phyloP scores from a whole-genome alignment of 2,329 filamentous ascomycete genomes.

The Verticillium alfalfae region DNA sequence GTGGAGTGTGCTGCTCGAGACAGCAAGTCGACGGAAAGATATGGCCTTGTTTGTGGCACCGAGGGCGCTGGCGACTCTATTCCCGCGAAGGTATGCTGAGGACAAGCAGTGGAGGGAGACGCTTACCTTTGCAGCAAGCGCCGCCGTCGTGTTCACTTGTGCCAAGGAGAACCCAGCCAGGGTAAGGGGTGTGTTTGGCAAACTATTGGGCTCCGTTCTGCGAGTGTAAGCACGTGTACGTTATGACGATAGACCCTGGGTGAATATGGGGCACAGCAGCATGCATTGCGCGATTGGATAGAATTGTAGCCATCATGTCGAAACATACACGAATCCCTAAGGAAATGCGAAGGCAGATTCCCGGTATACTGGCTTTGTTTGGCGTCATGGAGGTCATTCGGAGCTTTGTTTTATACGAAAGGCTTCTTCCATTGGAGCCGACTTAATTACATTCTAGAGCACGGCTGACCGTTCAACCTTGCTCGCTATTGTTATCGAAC shows the following conservation, averaged over 20 bases:
- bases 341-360: too few species aligned
- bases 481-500: not conserved
- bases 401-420: too few species aligned
- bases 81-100: conserved; percentile 62
- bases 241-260: not conserved
- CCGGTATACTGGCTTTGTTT: too few species aligned
- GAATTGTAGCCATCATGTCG: not conserved
- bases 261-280: not conserved
- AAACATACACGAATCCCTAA: not conserved
- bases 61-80: conserved; percentile 66
- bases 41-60: conserved; percentile 78
- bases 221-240: conserved; percentile 10
- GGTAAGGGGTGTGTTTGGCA: conserved; percentile 65
- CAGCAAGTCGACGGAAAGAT: conserved; percentile 60
- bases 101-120: conserved; percentile 64
- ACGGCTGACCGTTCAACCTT: not conserved
- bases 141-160: conserved; percentile 65
- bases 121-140: conserved; percentile 59
- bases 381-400: too few species aligned
- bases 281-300: not conserved
- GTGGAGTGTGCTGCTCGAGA: conserved; percentile 74
- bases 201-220: conserved; percentile 48
- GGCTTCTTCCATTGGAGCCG: too few species aligned
- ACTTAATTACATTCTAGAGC: too few species aligned
- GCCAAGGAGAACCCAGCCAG: conserved; percentile 55